These are phyloP conservation scores for Colletotrichum truncatum DNA, from an alignment of 2,329 filamentous ascomycete species.

Conservation along the genomic window DNA sequence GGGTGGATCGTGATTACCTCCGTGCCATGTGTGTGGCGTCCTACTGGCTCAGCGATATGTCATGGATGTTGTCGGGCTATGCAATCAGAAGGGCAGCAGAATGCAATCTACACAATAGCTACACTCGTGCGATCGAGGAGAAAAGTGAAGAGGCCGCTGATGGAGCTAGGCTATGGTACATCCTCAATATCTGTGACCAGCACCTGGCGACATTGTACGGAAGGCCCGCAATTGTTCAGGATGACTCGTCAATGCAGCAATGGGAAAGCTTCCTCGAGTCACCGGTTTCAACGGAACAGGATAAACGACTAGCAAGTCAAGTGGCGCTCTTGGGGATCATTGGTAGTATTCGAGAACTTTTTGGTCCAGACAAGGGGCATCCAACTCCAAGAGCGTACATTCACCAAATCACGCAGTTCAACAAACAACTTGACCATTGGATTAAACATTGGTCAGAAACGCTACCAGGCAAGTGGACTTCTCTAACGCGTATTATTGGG, in stretches of 20 bases:
- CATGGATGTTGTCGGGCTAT: constrained; percentile 68
- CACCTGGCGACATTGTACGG: constrained; percentile 70
- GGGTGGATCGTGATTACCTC: constrained; percentile 57
- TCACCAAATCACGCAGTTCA: constrained; percentile 50
- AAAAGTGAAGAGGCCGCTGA: constrained; percentile 56
- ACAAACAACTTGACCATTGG: constrained; percentile 48
- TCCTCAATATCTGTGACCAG: constrained; percentile 69
- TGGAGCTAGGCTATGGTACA: constrained; percentile 67
- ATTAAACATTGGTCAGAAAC: constrained; percentile 43
- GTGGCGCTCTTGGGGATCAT: constrained; percentile 67
- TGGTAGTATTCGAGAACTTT: constrained; percentile 61
- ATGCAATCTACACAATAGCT: constrained; percentile 53
- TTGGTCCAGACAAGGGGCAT: constrained; percentile 64
- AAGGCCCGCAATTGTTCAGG: constrained; percentile 65
- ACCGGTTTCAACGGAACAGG: constrained; percentile 59
- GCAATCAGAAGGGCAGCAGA: constrained; percentile 60
- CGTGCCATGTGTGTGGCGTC: constrained; percentile 68
- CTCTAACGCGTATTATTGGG: neutral
- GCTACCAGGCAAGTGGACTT: constrained; percentile 37
- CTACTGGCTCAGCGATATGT: constrained; percentile 71
- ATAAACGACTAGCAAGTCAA: constrained; percentile 66
- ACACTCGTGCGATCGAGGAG: constrained; percentile 47
- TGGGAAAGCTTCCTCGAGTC: constrained; percentile 65
- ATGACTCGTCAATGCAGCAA: constrained; percentile 65
- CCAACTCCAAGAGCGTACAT: constrained; percentile 60